Base-by-base conservation (phyloP, 768 basidiomycete species). In the Steccherinum ochraceum region DNA sequence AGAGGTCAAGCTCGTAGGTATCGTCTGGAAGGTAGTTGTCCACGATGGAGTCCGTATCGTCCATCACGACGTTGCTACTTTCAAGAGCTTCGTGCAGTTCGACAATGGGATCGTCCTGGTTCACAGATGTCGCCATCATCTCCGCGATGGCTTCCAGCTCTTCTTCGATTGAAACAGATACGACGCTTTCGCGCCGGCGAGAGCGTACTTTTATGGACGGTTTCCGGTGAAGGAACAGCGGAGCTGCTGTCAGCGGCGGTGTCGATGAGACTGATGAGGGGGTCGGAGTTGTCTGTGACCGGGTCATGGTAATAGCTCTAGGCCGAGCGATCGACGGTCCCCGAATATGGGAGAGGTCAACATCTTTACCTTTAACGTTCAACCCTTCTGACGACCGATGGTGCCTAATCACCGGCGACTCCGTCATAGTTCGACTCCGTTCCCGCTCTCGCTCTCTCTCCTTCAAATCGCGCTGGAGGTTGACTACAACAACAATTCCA, bases 141-240 rank as follows among this genome's bases (percentile, higher is more conserved):
- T 78, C 78, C 1, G 74, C 72, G 44, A 80, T 63, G n/a, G 72
- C 75, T n/a, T 69, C 61, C 12, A 81, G 68, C 52, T 81, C 79
- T 24, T 64, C 58, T 45, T 80, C 79, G 10, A 78, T 77, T 12
- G 68, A 64, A 5, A 72, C 61, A 3, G 79, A 80, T 25, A 79
- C 69, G 19, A 68, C 56, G 54, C 77, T 80, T 45, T 60, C 60
- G 24, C 68, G 54, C 50, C 75, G 11, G 20, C 51, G 69, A n/a
- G n/a, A 16, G 7, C 16, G 16, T 35, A 35, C 30, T 16, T n/a
- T 35, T 16, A 69, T 56, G 30, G 64, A 60, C 46, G 59, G 59
- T 42, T 64, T 54, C 48, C 18, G 7, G 21, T 24, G 43, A 49
- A 12, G 30, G 30, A 27, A 27, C 12, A 46, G 11, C 10, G n/a